Percentiles rank a stretch among this genome's conserved stretches.
phyloP scores from a whole-genome alignment of 805 yeast genomes.

The Spencermartinsiella europaea region DNA sequence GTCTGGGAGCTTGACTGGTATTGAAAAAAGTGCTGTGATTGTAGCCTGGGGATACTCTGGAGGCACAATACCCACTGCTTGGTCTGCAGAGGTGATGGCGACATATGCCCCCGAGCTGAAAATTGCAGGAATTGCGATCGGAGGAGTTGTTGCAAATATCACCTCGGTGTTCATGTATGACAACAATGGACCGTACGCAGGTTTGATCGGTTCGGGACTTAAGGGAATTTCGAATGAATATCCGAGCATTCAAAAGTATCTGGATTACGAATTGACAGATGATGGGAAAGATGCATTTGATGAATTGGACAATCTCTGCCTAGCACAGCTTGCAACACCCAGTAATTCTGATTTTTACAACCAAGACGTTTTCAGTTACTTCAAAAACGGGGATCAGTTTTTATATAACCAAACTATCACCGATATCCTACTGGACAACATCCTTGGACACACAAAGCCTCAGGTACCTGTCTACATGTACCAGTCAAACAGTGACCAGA shows the following conservation, averaged over 20 bases:
- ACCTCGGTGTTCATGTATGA: constrained; percentile 16
- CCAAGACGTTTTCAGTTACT: constrained; percentile 19
- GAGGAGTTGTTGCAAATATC: constrained; percentile 24
- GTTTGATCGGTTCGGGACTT: constrained; percentile 23
- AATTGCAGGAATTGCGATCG: constrained; percentile 26
- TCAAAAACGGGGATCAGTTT: constrained; percentile 16
- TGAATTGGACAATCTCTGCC: constrained; percentile 19
- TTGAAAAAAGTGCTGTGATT: constrained; percentile 17
- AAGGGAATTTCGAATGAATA: constrained; percentile 23
- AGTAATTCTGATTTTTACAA: constrained; percentile 6
- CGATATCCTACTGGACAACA: constrained; percentile 20
- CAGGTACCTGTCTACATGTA: constrained; percentile 14
- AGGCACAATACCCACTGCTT: constrained; percentile 68
- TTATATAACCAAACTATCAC: constrained; percentile 11
- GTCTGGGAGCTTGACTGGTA: constrained; percentile 31
- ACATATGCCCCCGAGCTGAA: constrained; percentile 25
- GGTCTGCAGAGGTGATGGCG: constrained; percentile 26
- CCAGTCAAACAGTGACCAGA: constrained; percentile 1
- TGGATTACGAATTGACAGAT: constrained; percentile 7
- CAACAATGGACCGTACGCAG: constrained; percentile 20
- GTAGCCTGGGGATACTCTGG: constrained; percentile 87
- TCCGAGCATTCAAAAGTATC: constrained; percentile 13
- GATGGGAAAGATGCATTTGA: constrained; percentile 22
- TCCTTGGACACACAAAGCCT: constrained; percentile 21
- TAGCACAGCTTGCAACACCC: constrained; percentile 9